phyloP scores from a whole-genome alignment of 2,329 filamentous ascomycete genomes.

The Verticillium alfalfae region DNA sequence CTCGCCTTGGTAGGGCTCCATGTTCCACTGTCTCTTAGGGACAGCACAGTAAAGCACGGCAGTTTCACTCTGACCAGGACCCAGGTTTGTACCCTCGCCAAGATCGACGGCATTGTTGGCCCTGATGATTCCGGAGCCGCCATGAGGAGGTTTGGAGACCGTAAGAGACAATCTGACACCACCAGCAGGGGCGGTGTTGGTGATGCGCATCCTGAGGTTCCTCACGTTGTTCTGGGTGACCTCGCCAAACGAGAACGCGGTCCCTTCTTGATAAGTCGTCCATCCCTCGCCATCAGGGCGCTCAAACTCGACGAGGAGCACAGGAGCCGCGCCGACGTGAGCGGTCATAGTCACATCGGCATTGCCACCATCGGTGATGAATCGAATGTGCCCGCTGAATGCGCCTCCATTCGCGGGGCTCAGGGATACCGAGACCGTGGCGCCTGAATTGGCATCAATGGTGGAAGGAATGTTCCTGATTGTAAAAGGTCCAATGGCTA shows the following conservation, averaged over 20 bases:
- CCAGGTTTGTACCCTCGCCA: constrained; percentile 47
- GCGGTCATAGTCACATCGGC: constrained; percentile 41
- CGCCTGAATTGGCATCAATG: constrained; percentile 31
- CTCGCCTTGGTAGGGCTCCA: constrained; percentile 39
- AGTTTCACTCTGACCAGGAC: constrained; percentile 42
- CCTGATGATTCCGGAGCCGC: constrained; percentile 45
- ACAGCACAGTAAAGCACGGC: constrained; percentile 50
- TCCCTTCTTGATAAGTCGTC: constrained; percentile 36
- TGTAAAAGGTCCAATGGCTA: constrained; percentile 40
- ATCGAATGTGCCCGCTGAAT: constrained; percentile 41
- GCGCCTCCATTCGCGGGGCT: constrained; percentile 39
- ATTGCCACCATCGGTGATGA: constrained; percentile 43
- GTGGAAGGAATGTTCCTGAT: constrained; percentile 38
- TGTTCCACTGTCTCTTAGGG: constrained; percentile 52
- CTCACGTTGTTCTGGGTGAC: constrained; percentile 45
- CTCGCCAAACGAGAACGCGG: constrained; percentile 48
- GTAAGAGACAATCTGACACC: constrained; percentile 46
- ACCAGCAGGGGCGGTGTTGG: constrained; percentile 40
- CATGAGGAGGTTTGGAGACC: constrained; percentile 57
- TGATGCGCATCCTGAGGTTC: constrained; percentile 45
- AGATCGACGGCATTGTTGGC: constrained; percentile 52
- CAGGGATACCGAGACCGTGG: constrained; percentile 39
- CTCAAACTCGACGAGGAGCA: constrained; percentile 50
- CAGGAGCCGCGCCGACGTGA: constrained; percentile 41
- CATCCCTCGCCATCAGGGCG: constrained; percentile 42